Conservation (phyloP, 495 filamentous ascomycete genomes). For the Xylaria venustula region DNA sequence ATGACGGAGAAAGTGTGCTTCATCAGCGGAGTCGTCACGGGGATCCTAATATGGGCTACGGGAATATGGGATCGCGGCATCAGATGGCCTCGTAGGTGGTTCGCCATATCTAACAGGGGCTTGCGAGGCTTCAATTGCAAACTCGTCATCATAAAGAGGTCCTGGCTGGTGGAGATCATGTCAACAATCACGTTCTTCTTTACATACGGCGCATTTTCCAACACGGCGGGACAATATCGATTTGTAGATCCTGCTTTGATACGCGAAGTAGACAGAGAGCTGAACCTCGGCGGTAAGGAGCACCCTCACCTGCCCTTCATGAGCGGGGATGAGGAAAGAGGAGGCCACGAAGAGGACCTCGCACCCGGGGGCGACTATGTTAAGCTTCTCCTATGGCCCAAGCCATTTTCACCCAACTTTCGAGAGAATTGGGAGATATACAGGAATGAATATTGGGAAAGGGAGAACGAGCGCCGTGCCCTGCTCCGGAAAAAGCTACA, state of each 20-base stretch:
- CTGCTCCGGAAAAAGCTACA: constrained; percentile 66
- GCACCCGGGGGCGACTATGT: constrained; percentile 86
- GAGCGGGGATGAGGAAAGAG: constrained; percentile 45
- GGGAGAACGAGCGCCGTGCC: constrained; percentile 85
- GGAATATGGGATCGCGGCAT: constrained; percentile 94
- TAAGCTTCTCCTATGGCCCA: constrained; percentile 85
- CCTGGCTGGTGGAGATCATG: constrained; percentile 76
- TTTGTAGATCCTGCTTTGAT: constrained; percentile 58
- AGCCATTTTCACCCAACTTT: constrained; percentile 91
- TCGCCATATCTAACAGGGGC: constrained; percentile 82
- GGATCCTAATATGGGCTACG: constrained; percentile 82
- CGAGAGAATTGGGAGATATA: constrained; percentile 97
- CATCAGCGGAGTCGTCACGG: constrained; percentile 80
- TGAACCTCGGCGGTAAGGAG: constrained; percentile 36
- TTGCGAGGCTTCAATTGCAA: constrained; percentile 92
- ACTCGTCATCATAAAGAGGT: constrained; percentile 79
- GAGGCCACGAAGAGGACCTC: constrained; percentile 78
- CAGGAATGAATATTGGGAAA: constrained; percentile 92
- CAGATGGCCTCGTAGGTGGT: constrained; percentile 90
- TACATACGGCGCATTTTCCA: constrained; percentile 69
- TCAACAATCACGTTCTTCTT: constrained; percentile 71
- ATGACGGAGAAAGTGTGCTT: constrained; percentile 83
- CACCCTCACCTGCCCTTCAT: constrained; percentile 44
- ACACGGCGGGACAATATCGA: constrained; percentile 62
- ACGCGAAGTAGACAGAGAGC: constrained; percentile 50